Base-by-base conservation (phyloP, 495 filamentous ascomycete species). In the Podospora tetraspora region DNA sequence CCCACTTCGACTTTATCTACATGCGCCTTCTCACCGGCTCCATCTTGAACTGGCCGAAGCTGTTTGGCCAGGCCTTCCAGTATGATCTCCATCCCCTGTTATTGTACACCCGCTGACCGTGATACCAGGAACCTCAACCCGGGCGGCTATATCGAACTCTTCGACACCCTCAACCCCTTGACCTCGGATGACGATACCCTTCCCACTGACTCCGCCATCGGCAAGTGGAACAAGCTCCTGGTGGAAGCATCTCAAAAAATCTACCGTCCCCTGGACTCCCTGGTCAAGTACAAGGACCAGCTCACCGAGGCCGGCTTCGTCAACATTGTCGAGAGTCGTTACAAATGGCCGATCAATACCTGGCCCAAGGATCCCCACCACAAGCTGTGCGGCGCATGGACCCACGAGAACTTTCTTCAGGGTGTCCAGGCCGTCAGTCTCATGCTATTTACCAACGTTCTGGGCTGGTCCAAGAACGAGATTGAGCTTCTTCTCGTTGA, bases 1-100 rank as follows among this genome's bases (percentile, higher is more conserved):
- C 75, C 9, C 70, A 75, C 57, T 85, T 85, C 65, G 82, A 85
- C 76, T 81, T 80, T 69, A 79, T 86, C 72, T 80, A 84, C 71
- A 65, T 70, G 11, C 77, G 84, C 23, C 70, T 81, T 52, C 73
- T 86, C 62, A 75, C 74, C 8, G 80, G 79, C 57, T 80, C 75
- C 62, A 78, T 84, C 24, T 67, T 66, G 9, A 77, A 84, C 73
- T 84, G 82, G 82, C 79, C 73, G 7, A 69, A 69, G 23, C 73
- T 83, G 63, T 75, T 83, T 61, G 56, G 62, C 10, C 75, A 79
- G 63, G 70, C 75, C 8, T 79, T 71, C 57, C 29, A 27, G 64
- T 66, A 27, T 10, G 21, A 52, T 12, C 57, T 19, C 56, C 56
- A 12, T 3, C 11, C 30, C 27, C 56, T 19, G 19, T 59, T 30